phyloP scores from a whole-genome alignment of 2,329 filamentous ascomycete genomes.

The Phyllosticta paracitricarpa region DNA sequence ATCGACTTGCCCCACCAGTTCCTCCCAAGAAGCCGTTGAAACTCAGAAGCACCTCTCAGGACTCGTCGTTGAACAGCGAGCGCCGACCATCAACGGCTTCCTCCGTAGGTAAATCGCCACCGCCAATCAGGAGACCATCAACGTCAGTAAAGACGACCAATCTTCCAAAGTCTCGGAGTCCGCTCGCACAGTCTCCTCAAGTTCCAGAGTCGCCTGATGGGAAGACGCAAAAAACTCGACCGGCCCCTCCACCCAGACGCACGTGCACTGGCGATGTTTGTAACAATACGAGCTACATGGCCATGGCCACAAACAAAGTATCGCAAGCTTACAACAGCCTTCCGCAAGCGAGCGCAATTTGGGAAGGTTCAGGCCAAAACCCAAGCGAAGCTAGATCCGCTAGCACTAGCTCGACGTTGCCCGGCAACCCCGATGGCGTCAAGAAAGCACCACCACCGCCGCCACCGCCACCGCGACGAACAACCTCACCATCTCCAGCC shows the following conservation, averaged over 20 bases:
- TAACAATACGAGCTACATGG: slow-evolving; percentile 25
- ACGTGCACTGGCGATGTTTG: slow-evolving; percentile 1
- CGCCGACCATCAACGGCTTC: slow-evolving; percentile 10
- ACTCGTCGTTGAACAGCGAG: slow-evolving; percentile 12
- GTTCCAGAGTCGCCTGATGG: slow-evolving; percentile 13
- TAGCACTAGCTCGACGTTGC: slow-evolving; percentile 9
- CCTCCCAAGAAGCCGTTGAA: slow-evolving; percentile 21
- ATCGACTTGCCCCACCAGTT: slow-evolving; percentile 3
- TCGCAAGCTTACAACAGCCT: slow-evolving; percentile 30
- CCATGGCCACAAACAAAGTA: slow-evolving; percentile 29
- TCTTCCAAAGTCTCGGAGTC: slow-evolving; percentile 12
- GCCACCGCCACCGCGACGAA: slow-evolving; percentile 8
- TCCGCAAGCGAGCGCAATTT: slow-evolving; percentile 22
- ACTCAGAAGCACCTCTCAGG: slow-evolving; percentile 30
- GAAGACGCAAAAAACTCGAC: slow-evolving; percentile 24
- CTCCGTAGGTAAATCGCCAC: slow-evolving; percentile 12
- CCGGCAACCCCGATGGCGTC: slow-evolving; percentile 1
- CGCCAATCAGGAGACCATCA: slow-evolving; percentile 23
- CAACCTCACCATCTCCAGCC: not conserved
- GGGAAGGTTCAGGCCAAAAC: slow-evolving; percentile 9
- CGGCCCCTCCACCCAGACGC: slow-evolving; percentile 22
- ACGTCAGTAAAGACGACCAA: slow-evolving; percentile 5
- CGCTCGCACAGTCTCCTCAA: slow-evolving; percentile 19
- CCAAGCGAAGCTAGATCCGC: slow-evolving; percentile 2
- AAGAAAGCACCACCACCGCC: slow-evolving; percentile 12